phyloP scores from a whole-genome alignment of 306 rosid species.

The Echinosophora koreensis region DNA sequence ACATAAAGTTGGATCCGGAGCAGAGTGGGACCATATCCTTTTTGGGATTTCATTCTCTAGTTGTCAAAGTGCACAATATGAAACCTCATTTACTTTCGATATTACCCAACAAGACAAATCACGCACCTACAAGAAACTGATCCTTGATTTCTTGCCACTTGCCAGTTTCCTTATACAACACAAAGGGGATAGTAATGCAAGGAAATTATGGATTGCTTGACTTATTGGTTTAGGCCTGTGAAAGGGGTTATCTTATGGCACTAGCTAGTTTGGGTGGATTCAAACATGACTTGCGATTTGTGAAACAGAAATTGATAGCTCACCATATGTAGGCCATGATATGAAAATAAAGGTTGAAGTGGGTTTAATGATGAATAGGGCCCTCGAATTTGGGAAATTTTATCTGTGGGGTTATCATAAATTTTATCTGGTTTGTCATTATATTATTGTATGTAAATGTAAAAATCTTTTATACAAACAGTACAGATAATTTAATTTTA shows the following conservation, averaged over 20 bases:
- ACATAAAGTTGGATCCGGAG: neutral
- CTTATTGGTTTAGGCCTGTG: slow-evolving; percentile 18
- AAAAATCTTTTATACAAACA: no score
- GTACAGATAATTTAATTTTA: no score
- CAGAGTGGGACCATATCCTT: slow-evolving; percentile 43
- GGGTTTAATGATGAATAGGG: neutral
- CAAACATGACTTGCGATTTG: neutral
- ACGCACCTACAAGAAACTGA: slow-evolving; percentile 29
- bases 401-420: no score
- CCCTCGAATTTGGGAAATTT: no score
- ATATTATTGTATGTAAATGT: no score
- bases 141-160: neutral
- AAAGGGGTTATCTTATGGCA: neutral
- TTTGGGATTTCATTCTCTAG: neutral
- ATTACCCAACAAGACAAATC: slow-evolving; percentile 13
- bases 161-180: slow-evolving; percentile 1
- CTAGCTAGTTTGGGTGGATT: neutral
- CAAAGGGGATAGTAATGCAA: slow-evolving; percentile 36
- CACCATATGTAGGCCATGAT: neutral
- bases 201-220: slow-evolving; percentile 34
- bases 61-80: slow-evolving; percentile 39
- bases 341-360: neutral
- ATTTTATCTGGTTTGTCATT: no score
- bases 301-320: neutral
- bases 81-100: slow-evolving; percentile 20